phyloP scores from a whole-genome alignment of 331 rosid species.

The Quercus lobata region DNA sequence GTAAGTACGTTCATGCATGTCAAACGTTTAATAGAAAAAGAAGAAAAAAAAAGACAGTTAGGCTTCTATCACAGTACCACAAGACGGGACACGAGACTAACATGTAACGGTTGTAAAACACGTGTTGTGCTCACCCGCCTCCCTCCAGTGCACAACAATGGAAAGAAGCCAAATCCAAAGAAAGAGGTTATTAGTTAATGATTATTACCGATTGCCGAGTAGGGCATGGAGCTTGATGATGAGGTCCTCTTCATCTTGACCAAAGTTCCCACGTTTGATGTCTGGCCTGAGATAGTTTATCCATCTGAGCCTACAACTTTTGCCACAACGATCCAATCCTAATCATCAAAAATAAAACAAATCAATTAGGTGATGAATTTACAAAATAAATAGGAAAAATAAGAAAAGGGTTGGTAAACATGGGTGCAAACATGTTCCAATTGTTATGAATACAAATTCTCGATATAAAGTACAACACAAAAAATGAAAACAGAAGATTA shows the following conservation, averaged over 20 bases:
- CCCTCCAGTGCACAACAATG: too few relatives aligned
- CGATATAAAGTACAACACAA: too few relatives aligned
- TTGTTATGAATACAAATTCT: too few relatives aligned
- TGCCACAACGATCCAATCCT: constrained; percentile 73
- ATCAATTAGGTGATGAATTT: not conserved
- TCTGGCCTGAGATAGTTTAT: constrained; percentile 63
- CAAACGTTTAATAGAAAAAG: not conserved
- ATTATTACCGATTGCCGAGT: constrained; percentile 63
- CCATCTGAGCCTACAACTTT: constrained; percentile 83
- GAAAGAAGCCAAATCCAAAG: too few relatives aligned
- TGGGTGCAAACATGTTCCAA: too few relatives aligned
- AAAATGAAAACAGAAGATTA: too few relatives aligned
- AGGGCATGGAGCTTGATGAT: constrained; percentile 76
- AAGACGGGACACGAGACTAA: too few relatives aligned
- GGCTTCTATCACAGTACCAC: too few relatives aligned
- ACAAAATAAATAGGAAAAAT: not conserved
- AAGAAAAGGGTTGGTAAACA: not conserved
- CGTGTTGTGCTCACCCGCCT: too few relatives aligned
- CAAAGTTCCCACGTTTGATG: constrained; percentile 67
- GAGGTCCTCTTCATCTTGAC: constrained; percentile 74
- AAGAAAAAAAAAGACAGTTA: too few relatives aligned
- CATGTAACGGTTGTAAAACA: too few relatives aligned
- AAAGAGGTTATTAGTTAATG: not conserved
- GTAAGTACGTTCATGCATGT: not conserved
- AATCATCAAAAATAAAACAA: not conserved